Percentiles rank a stretch among this genome's conserved stretches.
These are phyloP conservation scores for Backusella sp. DNA, from an alignment of 192 early-diverging fungal genomes.

Conservation along the genomic window DNA sequence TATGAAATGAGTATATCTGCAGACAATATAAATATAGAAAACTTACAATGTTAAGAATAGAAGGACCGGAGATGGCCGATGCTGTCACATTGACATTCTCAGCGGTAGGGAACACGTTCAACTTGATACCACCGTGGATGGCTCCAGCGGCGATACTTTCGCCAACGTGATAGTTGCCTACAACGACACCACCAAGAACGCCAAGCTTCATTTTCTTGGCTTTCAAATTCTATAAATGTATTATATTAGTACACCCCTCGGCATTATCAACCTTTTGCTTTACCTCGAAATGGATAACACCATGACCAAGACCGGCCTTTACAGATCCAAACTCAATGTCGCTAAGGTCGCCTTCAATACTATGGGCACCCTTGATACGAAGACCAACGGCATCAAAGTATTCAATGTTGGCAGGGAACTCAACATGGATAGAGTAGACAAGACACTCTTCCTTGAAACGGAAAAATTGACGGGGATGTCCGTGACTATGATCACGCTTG, in stretches of 20 bases:
- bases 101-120: conserved; percentile 11
- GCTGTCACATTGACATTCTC: conserved; percentile 13
- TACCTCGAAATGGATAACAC: conserved; percentile 24
- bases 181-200: conserved; percentile 17
- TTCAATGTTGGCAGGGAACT: conserved; percentile 17
- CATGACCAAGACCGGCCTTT: conserved; percentile 26
- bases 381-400: conserved; percentile 18
- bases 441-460: neutral
- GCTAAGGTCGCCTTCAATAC: conserved; percentile 1
- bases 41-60: conserved; percentile 23
- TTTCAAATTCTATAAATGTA: conserved; percentile 13
- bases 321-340: conserved; percentile 24
- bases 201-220: conserved; percentile 19
- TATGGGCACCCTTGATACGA: conserved; percentile 9
- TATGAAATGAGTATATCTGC: neutral
- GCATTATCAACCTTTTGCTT: neutral
- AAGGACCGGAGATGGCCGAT: conserved; percentile 1
- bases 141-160: conserved; percentile 3
- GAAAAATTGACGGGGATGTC: neutral
- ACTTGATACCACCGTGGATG: conserved; percentile 7
- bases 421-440: conserved; percentile 16
- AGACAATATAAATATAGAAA: neutral
- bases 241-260: neutral
- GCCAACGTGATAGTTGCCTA: conserved; percentile 13
- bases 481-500: conserved; percentile 1